Conservation (phyloP, 192 early-diverging fungal species). For the Backusella mclennaniae region DNA sequence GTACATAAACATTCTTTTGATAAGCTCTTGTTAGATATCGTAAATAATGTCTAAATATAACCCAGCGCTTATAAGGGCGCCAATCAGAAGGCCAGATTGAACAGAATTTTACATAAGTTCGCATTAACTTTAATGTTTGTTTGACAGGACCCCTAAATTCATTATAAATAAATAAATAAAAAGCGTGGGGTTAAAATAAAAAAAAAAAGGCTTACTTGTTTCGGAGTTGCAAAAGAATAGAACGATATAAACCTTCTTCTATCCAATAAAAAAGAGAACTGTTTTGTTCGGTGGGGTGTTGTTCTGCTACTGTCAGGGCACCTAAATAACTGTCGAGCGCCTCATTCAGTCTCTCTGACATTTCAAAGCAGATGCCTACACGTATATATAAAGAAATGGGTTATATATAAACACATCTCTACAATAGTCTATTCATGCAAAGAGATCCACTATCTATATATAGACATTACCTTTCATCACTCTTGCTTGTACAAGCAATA, state of each 20-base stretch:
- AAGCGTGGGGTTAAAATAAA: too few relatives aligned
- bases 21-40: conserved; percentile 43
- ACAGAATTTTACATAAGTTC: background rate
- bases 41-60: conserved; percentile 52
- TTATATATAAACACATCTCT: background rate
- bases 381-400: background rate
- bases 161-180: background rate
- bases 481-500: conserved; percentile 52
- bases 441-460: too few relatives aligned
- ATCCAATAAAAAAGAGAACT: conserved; percentile 9
- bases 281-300: conserved; percentile 29
- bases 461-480: conserved; percentile 49
- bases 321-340: conserved; percentile 57
- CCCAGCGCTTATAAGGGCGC: conserved; percentile 50
- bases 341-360: conserved; percentile 33
- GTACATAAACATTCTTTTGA: conserved; percentile 31
- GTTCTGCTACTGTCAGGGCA: conserved; percentile 21
- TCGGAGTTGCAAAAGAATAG: conserved; percentile 13
- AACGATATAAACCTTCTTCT: conserved; percentile 12
- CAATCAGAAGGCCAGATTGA: conserved; percentile 44
- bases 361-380: conserved; percentile 47
- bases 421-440: background rate
- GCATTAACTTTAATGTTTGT: conserved; percentile 11
- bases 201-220: background rate
- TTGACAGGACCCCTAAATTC: conserved; percentile 10